Evolutionary conservation across 2,329 filamentous ascomycete species (phyloP), one percentile per base, ranked within the genome.

Genomic region (Trichoderma koningii): DNA sequence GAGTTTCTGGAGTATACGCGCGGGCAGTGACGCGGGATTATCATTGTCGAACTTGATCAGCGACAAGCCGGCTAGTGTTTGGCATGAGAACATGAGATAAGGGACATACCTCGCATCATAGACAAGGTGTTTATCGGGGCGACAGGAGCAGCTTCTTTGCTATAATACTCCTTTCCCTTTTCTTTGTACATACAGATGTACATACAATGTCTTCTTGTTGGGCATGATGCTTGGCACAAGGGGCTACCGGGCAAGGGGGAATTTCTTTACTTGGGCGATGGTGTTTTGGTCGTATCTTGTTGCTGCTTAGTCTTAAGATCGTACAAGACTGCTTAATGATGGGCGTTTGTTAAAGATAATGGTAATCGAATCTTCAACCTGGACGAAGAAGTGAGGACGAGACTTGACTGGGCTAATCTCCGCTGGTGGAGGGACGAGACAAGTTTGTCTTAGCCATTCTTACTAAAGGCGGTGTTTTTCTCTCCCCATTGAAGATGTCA

Each of bases 71-170:
- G 50, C 50, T 19, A 45, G 44, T 45, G 48, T 47, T 63, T 47
- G 50, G 55, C 50, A 63, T 21, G 59, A 63, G 41, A 55, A 55
- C n/a, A 63, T 55, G 59, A 55, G 47, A 55, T 44, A 61, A 61
- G 28, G 50, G 59, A 51, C 28, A 53, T 45, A 45, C 41, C 59
- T 55, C 41, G 50, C 59, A 63, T 50, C 26, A 55, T 53, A 63
- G 41, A 63, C 50, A 55, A 63, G 38, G 59, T 53, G 34, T 63
- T 48, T 63, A 51, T 63, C 26, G 50, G 30, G 45, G 45, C 56
- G 56, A 50, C 28, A 48, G 34, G 15, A 45, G 57, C 34, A 44
- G 28, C 55, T 28, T 50, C 14, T 19, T 47, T 41, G 30, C 12
- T 38, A 41, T 23, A 23, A 23, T 23, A 55, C 52, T 34, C 42